phyloP scores from a whole-genome alignment of 805 yeast genomes.

The Ogataea allantospora region DNA sequence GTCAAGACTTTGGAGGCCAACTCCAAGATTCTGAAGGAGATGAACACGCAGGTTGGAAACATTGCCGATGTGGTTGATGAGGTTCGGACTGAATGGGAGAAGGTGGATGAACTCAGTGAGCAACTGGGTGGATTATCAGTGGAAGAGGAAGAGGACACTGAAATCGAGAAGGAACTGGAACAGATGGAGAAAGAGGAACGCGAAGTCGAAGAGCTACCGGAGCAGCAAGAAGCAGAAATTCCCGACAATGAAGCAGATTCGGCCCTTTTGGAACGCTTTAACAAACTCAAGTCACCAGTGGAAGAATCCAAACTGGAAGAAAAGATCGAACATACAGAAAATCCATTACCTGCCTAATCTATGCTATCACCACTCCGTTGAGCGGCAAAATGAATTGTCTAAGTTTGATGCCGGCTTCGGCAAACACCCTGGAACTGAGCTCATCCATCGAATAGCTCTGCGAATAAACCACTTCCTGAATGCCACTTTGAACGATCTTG shows the following conservation, averaged over 20 bases:
- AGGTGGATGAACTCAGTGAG: slow-evolving; percentile 20
- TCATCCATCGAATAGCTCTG: slow-evolving; percentile 92
- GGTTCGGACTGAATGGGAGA: slow-evolving; percentile 18
- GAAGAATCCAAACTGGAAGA: not conserved
- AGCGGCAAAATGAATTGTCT: slow-evolving; percentile 54
- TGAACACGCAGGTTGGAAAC: slow-evolving; percentile 24
- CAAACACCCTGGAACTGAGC: slow-evolving; percentile 66
- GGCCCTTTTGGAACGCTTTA: slow-evolving; percentile 10
- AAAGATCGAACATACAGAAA: not conserved
- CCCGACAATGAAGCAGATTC: slow-evolving; percentile 2
- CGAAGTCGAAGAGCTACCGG: not conserved
- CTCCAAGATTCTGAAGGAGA: slow-evolving; percentile 22
- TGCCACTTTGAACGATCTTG: slow-evolving; percentile 91
- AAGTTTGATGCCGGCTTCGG: slow-evolving; percentile 68
- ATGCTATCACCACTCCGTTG: slow-evolving; percentile 25
- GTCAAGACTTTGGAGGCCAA: slow-evolving; percentile 27
- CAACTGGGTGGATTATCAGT: slow-evolving; percentile 11
- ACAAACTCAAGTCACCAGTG: slow-evolving; percentile 8
- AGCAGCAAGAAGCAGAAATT: slow-evolving; percentile 6
- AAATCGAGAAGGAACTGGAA: slow-evolving; percentile 26
- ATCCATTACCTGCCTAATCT: slow-evolving; percentile 5
- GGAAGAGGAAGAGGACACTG: slow-evolving; percentile 23
- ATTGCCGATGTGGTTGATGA: slow-evolving; percentile 25
- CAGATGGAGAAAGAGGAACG: slow-evolving; percentile 4
- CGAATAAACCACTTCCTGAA: slow-evolving; percentile 87